phyloP scores from a whole-genome alignment of 2,329 filamentous ascomycete species.

The Aspergillus amoenus region DNA sequence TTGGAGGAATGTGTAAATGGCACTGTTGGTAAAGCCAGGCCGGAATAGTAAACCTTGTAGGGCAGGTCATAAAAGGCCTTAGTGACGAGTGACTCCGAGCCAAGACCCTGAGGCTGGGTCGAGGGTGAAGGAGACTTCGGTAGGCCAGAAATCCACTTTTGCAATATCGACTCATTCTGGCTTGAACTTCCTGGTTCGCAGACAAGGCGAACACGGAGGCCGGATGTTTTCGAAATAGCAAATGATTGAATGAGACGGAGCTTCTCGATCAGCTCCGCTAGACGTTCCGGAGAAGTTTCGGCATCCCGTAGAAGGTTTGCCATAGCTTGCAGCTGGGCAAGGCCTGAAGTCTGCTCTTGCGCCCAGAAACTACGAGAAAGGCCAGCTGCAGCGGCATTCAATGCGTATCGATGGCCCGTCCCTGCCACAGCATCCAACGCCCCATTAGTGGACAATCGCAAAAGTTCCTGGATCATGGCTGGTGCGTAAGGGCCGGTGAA shows the following conservation, averaged over 20 bases:
- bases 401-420: conserved; percentile 83
- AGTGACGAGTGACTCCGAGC: conserved; percentile 40
- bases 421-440: conserved; percentile 90
- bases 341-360: conserved; percentile 81
- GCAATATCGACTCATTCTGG: conserved; percentile 69
- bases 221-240: conserved; percentile 66
- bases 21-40: conserved; percentile 75
- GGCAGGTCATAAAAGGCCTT: conserved; percentile 92
- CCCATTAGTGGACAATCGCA: conserved; percentile 84
- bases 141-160: conserved; percentile 67
- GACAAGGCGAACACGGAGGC: conserved; percentile 77
- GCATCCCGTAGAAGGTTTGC: conserved; percentile 70
- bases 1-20: conserved; percentile 75
- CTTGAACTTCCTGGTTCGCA: conserved; percentile 73
- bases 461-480: conserved; percentile 77
- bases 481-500: conserved; percentile 83
- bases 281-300: conserved; percentile 65
- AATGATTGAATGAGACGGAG: conserved; percentile 82
- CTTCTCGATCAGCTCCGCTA: conserved; percentile 75
- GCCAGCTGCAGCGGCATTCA: conserved; percentile 77
- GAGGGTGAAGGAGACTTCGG: conserved; percentile 48
- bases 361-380: conserved; percentile 71
- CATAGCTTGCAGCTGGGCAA: conserved; percentile 84
- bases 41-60: conserved; percentile 96
- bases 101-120: conserved; percentile 21